Evolutionary conservation across 2,329 filamentous ascomycete genomes (phyloP), one percentile per base, ranked within the genome.

Genomic region (Aspergillus sp.): DNA sequence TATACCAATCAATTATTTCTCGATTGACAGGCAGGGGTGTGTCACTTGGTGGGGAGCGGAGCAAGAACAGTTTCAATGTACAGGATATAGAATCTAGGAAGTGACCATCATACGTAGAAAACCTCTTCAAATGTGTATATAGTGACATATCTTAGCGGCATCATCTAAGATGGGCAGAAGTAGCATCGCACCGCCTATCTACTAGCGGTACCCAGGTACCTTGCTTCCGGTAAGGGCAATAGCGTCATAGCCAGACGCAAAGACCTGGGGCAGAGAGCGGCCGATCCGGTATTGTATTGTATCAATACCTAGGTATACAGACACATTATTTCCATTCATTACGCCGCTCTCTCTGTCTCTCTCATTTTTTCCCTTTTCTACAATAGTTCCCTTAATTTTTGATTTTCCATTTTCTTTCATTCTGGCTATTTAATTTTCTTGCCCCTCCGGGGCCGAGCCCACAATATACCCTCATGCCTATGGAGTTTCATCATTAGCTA

Each of bases 211-310:
- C 27, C 41, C 23, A 41, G 38, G 52, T 56, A 59, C 52, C 58
- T 60, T 60, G 39, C 58, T 38, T 60, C 47, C 53, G 30, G 58
- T 42, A 60, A 57, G 58, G 58, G 53, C 23, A 47, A 48, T 39
- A 54, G 49, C 56, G 56, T 53, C 49, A 58, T 54, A 54, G 38
- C n/a, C 15, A 23, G 44, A 49, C 23, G 23, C 21, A 27, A 13
- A 44, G 41, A 44, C 41, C 41, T 44, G 19, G 19, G 41, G 41
- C 21, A 21, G 19, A 47, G 42, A 30, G 5, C 23, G 21, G 6
- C 44, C 23, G 15, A 49, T 44, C 8, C 21, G 44, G 47, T 50
- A 50, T 30, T 30, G 47, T 50, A 50, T 11, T 32, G 25, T 30
- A 30, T 50, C 15, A 10, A 4, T 30, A 30, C 47, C 6, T 32